Evolutionary conservation across 352 stramenopile genomes (phyloP), one percentile per base, ranked within the genome.

Genomic region (Pythium plurisporium): DNA sequence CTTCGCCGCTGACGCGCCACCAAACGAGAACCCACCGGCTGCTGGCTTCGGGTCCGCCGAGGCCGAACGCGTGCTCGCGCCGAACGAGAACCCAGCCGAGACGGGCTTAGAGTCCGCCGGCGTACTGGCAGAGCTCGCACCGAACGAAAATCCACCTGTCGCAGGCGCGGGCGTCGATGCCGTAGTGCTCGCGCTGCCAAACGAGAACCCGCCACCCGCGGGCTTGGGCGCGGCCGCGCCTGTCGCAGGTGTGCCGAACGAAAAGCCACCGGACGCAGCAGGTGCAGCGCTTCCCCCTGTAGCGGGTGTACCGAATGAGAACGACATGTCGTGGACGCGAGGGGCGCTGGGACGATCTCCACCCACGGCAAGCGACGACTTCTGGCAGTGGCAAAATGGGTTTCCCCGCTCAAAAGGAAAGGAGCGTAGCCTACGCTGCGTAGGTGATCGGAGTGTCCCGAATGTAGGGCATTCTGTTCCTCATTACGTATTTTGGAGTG

Each of bases 21-120:
- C 70, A 61, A 85, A 80, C 6, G 66, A 75, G 30, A 84, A 84
- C 27, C 73, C 71, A 20, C 63, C 59, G 3, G 69, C 36, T 11
- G 69, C 20, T 15, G 63, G n/a, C 27, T 61, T 36, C 22, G 19
- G 5, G 48, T 38, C 52, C 4, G 31, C 8, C 4, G 38, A 34
- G 2, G 37, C 26, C 9, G 14, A 31, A 37, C 12, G 17, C 20
- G 34, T 45, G 15, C 48, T 54, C 12, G 54, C 51, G 27, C 68
- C 71, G n/a, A 80, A 80, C 23, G 68, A 74, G 34, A 80, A 80
- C 5, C 68, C 71, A 26, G 62, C 54, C 15, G 57, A 23, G 19
- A 48, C 60, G 22, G 59, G 36, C n/a, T 64, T 50, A 11, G 65
- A 52, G 1, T 64, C 34, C 23, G 60, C 34, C n/a, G 36, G 17